phyloP scores from a whole-genome alignment of 768 basidiomycete genomes.

The Boletus vinaceobasis region DNA sequence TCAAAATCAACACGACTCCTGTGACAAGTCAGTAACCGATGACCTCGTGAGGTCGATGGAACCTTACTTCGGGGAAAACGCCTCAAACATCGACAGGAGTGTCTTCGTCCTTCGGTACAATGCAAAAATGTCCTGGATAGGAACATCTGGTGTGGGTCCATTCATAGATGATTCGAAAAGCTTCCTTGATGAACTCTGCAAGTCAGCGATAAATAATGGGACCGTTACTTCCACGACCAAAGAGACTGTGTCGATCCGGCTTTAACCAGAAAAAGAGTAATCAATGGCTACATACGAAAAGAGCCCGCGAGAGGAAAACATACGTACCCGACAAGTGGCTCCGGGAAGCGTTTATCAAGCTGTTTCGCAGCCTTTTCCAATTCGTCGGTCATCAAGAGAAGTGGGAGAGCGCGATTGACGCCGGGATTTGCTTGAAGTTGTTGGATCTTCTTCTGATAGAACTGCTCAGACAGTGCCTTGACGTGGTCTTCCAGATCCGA shows the following conservation, averaged over 20 bases:
- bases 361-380: slow-evolving; percentile 81
- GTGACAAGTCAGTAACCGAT: slow-evolving; percentile 2
- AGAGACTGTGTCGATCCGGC: slow-evolving; percentile 72
- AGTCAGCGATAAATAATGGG: slow-evolving; percentile 62
- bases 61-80: slow-evolving; percentile 76
- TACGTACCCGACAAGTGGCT: slow-evolving; percentile 74
- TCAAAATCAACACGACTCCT: slow-evolving; percentile 65
- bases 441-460: slow-evolving; percentile 60
- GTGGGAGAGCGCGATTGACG: slow-evolving; percentile 76
- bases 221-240: slow-evolving; percentile 65
- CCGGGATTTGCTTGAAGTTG: slow-evolving; percentile 68
- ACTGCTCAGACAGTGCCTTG: slow-evolving; percentile 53
- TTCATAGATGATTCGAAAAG: slow-evolving; percentile 83
- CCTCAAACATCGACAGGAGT: slow-evolving; percentile 73
- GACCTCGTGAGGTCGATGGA: background rate
- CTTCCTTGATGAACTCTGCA: slow-evolving; percentile 67
- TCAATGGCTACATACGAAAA: background rate
- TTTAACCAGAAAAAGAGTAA: slow-evolving; percentile 23
- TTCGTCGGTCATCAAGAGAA: slow-evolving; percentile 83
- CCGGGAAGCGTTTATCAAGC: slow-evolving; percentile 83
- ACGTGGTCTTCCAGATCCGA: slow-evolving; percentile 66
- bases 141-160: slow-evolving; percentile 81
- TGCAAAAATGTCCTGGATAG: slow-evolving; percentile 86
- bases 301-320: background rate
- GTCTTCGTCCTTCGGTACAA: slow-evolving; percentile 78